Percentiles rank a stretch among this genome's conserved stretches.
These are phyloP conservation scores for Boletus eberwhitei DNA, from an alignment of 768 basidiomycete species.

Conservation along the genomic window DNA sequence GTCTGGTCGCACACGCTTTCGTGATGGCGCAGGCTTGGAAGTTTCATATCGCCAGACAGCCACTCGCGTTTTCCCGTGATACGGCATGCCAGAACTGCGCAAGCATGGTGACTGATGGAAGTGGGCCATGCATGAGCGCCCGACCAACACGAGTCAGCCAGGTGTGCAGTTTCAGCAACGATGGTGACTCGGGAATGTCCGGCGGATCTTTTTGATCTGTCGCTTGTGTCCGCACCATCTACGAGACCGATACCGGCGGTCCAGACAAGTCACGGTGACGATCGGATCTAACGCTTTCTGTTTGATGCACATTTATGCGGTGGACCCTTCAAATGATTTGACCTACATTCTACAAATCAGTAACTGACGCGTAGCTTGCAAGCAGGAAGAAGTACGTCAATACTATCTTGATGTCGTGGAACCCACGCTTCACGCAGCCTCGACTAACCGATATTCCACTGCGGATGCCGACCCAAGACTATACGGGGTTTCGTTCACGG, in stretches of 20 bases:
- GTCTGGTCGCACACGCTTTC: slow-evolving; percentile 5
- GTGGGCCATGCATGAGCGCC: slow-evolving; percentile 19
- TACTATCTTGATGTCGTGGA: slow-evolving; percentile 30
- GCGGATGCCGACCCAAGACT: slow-evolving; percentile 1
- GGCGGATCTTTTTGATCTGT: slow-evolving; percentile 21
- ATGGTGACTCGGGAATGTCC: slow-evolving; percentile 23
- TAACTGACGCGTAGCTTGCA: slow-evolving; percentile 19
- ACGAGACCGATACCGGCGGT: slow-evolving; percentile 5
- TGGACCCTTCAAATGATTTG: slow-evolving; percentile 12
- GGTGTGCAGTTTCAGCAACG: slow-evolving; percentile 15
- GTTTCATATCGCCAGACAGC: slow-evolving; percentile 17
- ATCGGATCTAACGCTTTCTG: no score
- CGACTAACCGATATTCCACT: neutral
- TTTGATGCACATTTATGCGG: no score
- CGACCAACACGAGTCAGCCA: slow-evolving; percentile 15
- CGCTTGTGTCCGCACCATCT: slow-evolving; percentile 14
- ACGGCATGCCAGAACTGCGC: slow-evolving; percentile 26
- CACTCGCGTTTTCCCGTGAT: slow-evolving; percentile 24
- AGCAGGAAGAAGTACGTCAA: slow-evolving; percentile 35
- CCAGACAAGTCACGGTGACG: slow-evolving; percentile 8
- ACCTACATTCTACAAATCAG: no score
- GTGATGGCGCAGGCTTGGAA: slow-evolving; percentile 8
- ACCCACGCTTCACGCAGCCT: slow-evolving; percentile 27
- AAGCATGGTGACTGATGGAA: slow-evolving; percentile 31
- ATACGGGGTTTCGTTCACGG: slow-evolving; percentile 23